Conservation (phyloP, 2,329 filamentous ascomycete genomes). For the Fonsecaea multimorphosa region DNA sequence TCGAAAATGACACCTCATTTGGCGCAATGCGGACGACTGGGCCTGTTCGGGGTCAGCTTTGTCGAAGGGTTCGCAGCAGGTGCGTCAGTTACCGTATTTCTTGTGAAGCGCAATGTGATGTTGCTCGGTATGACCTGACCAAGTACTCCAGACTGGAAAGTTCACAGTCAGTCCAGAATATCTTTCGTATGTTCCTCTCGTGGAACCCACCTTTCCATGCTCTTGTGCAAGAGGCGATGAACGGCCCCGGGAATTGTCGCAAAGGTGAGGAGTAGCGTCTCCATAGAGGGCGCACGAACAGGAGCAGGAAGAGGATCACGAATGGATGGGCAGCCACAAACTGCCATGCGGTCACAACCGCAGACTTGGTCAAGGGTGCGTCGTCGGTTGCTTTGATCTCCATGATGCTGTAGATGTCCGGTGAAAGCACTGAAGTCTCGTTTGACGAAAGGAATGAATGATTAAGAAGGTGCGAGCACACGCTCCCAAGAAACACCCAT, state of each 20-base stretch:
- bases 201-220: conserved; percentile 46
- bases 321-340: conserved; percentile 30
- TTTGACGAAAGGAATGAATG: conserved; percentile 15
- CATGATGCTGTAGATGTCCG: conserved; percentile 21
- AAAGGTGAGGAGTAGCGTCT: conserved; percentile 57
- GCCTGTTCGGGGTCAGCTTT: conserved; percentile 39
- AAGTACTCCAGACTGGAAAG: conserved; percentile 43
- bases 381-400: conserved; percentile 23
- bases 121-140: conserved; percentile 49
- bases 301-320: conserved; percentile 34
- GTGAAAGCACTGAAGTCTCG: conserved; percentile 4
- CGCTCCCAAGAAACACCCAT: conserved; percentile 15
- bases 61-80: not conserved
- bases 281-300: conserved; percentile 43
- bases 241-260: conserved; percentile 52
- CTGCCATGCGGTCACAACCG: conserved; percentile 26
- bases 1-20: conserved; percentile 56
- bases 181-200: not conserved
- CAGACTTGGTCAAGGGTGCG: conserved; percentile 29
- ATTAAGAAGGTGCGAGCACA: conserved; percentile 15
- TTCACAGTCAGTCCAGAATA: not conserved
- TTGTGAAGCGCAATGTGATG: conserved; percentile 48
- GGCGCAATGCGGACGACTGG: conserved; percentile 59
- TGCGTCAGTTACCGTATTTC: conserved; percentile 46
- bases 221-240: conserved; percentile 49